Conservation (phyloP, 108 stramenopile genomes). For the Schizochytrium sp. region DNA sequence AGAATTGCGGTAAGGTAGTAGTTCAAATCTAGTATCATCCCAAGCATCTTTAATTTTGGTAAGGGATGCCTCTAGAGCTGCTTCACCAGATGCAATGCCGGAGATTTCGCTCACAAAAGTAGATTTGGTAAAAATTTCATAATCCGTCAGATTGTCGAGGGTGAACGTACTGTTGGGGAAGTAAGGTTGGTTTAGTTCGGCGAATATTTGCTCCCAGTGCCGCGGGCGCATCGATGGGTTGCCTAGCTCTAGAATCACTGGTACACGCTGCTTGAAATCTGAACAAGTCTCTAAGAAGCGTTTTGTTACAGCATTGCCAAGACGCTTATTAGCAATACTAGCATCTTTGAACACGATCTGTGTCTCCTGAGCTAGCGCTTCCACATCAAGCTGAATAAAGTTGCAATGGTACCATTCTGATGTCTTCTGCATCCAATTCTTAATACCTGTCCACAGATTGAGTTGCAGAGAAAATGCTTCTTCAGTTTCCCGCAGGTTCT, state of each 20-base stretch:
- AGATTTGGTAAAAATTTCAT: constrained; percentile 69
- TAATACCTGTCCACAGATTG: constrained; percentile 67
- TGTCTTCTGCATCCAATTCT: constrained; percentile 69
- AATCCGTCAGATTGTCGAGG: constrained; percentile 70
- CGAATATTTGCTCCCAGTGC: constrained; percentile 74
- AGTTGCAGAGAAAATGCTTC: constrained; percentile 64
- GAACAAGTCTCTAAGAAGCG: constrained; percentile 68
- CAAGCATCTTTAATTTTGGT: constrained; percentile 69
- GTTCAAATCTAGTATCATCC: constrained; percentile 70
- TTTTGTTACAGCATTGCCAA: constrained; percentile 67
- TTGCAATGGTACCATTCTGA: constrained; percentile 67
- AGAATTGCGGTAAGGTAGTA: constrained; percentile 72
- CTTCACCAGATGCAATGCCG: constrained; percentile 77
- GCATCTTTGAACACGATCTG: constrained; percentile 70
- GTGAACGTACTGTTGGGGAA: constrained; percentile 65
- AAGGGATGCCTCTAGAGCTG: constrained; percentile 75
- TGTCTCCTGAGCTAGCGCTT: constrained; percentile 68
- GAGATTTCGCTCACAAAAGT: constrained; percentile 72
- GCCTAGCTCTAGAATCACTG: constrained; percentile 72
- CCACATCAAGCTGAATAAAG: constrained; percentile 69
- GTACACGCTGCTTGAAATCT: constrained; percentile 71
- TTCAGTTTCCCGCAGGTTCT: constrained; percentile 66
- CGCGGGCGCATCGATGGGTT: constrained; percentile 73
- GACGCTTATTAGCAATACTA: constrained; percentile 68
- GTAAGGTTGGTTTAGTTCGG: constrained; percentile 66